Evolutionary conservation across 2,329 filamentous ascomycete species (phyloP).

Genomic region (Claviceps sp.): DNA sequence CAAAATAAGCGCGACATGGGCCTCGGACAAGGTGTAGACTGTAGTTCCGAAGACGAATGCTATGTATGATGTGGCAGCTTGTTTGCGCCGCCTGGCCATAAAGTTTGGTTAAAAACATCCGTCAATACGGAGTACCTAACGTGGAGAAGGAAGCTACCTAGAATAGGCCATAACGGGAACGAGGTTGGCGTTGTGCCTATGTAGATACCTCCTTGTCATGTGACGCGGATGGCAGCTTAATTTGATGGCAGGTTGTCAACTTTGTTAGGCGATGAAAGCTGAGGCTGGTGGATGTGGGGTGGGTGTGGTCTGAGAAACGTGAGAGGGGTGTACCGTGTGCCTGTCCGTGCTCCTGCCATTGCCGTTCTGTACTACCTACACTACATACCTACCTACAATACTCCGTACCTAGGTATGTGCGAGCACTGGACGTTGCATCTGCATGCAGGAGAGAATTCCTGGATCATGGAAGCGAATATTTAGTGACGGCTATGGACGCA

Average conservation of each 20-base stretch:
- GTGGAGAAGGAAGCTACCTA: not conserved
- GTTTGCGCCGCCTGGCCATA: not conserved
- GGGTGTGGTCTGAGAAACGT: not conserved
- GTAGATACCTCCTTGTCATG: not conserved
- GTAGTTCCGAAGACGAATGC: not conserved
- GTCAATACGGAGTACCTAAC: too few relatives aligned
- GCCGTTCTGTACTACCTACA: not conserved
- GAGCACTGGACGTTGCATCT: not conserved
- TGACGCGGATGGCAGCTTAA: not conserved
- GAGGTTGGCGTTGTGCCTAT: not conserved
- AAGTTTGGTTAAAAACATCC: not conserved
- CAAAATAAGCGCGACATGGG: constrained; percentile 6
- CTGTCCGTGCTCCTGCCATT: not conserved
- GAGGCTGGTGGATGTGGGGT: not conserved
- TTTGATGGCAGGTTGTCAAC: not conserved
- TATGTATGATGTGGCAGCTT: not conserved
- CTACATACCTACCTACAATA: too few relatives aligned
- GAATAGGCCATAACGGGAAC: not conserved
- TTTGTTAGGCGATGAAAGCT: too few relatives aligned
- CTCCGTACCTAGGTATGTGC: too few relatives aligned
- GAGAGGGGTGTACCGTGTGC: not conserved
- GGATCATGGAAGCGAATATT: not conserved
- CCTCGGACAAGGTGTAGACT: constrained; percentile 1
- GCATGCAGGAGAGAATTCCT: not conserved
- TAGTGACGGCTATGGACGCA: not conserved